Percentiles rank a stretch among this genome's conserved stretches.
Conservation (phyloP, 108 stramenopile species). For the Nannochloropsis granulata region DNA sequence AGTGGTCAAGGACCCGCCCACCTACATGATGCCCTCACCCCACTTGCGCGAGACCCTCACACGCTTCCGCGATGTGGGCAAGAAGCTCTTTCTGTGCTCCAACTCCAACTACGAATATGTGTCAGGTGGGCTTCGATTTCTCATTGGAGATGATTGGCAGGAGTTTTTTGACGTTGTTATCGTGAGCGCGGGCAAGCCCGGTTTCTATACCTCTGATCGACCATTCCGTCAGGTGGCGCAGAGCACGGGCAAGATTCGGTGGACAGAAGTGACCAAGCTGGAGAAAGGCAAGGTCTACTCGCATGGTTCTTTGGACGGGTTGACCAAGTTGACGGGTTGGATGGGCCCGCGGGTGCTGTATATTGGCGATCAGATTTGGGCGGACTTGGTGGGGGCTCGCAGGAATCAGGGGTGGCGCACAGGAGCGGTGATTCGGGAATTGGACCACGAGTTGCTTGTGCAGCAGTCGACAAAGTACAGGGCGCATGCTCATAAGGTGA, state of each 20-base stretch:
- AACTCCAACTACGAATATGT: constrained; percentile 37
- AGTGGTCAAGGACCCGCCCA: constrained; percentile 44
- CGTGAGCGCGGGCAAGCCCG: constrained; percentile 68
- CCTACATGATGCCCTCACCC: constrained; percentile 4
- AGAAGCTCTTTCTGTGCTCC: constrained; percentile 18
- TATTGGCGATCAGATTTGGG: constrained; percentile 87
- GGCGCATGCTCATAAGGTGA: neutral
- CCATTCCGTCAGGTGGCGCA: constrained; percentile 62
- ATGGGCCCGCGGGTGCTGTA: constrained; percentile 62
- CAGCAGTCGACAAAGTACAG: constrained; percentile 23
- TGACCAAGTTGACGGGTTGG: constrained; percentile 29
- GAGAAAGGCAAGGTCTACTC: constrained; percentile 29
- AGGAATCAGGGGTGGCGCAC: constrained; percentile 40
- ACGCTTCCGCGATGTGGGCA: constrained; percentile 2
- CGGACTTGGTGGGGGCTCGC: constrained; percentile 91
- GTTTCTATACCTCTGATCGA: constrained; percentile 68
- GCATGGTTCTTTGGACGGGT: constrained; percentile 27
- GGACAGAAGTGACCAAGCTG: constrained; percentile 25
- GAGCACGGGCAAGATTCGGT: constrained; percentile 29
- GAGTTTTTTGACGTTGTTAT: constrained; percentile 63
- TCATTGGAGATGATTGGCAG: constrained; percentile 73
- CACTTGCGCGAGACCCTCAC: constrained; percentile 3
- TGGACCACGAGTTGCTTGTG: constrained; percentile 36
- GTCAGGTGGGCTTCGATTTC: constrained; percentile 77
- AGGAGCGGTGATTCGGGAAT: constrained; percentile 38